Evolutionary conservation across 139 green algal genomes (phyloP), one percentile per base, ranked within the genome.

Genomic region (Pseudopediastrum boryanum): DNA sequence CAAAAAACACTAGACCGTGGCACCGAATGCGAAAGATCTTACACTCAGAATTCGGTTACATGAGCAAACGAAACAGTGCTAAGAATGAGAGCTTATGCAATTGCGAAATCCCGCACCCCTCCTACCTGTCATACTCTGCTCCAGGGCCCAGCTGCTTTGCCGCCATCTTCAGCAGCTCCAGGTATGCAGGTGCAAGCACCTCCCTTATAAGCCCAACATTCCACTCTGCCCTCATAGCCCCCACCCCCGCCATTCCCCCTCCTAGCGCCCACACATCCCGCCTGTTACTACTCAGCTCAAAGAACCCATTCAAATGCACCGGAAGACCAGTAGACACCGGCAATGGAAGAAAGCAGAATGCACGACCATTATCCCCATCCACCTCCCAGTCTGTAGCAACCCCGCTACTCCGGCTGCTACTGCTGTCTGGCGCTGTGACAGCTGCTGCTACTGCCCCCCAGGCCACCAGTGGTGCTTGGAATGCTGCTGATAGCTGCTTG

Each of bases 261-360:
- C 89, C 92, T 71, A 89, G 84, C n/a, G n/a, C n/a, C 92, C 92
- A 92, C 35, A 92, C 85, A 68, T 92, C 89, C 3, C 89, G 46
- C 16, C 89, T 77, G 67, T 92, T 92, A 62, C 64, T 81, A 33
- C 81, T 90, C 19, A 94, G 84, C 82, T 94, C 90, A 76, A 94
- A 94, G 77, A 89, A 92, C 33, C 79, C 88, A 77, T 95, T 95
- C 69, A 95, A 79, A 43, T 94, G 90, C 9, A 92, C 82, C 39
- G 90, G 91, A 46, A 95, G 84, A 13, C 85, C 85, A 0, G 85
- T 90, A 0, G 9, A 10, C 21, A 83, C 79, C 8, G 91, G 90
- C 13, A 95, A 85, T n/a, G 91, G 91, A 36, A 95, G 84, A 80
- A 93, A 94, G 78, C 88, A 93, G 79, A 92, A 95, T 13, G 86